Base-by-base conservation (phyloP, 495 filamentous ascomycete species). In the Chaetomium cochliodes region DNA sequence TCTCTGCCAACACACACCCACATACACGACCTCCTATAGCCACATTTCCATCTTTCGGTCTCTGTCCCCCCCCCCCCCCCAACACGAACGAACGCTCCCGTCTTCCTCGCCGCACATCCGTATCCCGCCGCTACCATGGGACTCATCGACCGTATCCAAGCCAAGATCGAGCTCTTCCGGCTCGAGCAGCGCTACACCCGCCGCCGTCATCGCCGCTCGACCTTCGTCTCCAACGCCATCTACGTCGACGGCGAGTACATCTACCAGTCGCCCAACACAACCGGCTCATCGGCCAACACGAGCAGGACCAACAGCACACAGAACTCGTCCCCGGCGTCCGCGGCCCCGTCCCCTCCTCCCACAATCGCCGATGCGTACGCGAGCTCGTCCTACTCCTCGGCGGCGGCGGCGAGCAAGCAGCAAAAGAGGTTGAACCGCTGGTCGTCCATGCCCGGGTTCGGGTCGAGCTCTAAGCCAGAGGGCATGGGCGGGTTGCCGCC, bases 231-330 rank as follows among this genome's bases (percentile, higher is more conserved):
- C 63, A 91, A 91, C 69, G 93, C 91, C 23, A 84, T 88, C 72
- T 97, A 97, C 74, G 88, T 96, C 69, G 90, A 96, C 74, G 92
- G 92, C 74, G 93, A 97, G 78, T 97, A 94, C 79, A 83, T 96
- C 71, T 92, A 89, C 79, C 76, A 79, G 59, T 79, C 77, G 0
- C 80, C 78, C 64, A 81, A 74, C 67, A 73, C 73, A n/a, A 83
- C 81, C 9, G 81, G 81, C 59, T 82, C 79, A 13, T 80, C 77
- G 6, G 71, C 72, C 54, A 72, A 73, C 44, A 73, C 75, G 28
- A 52, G 49, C 47, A 22, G 59, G n/a, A 53, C 25, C 49, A 30
- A n/a, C 23, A 53, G 33, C 41, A 47, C 42, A 22, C 41, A 22
- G 1, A 33, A 60, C 57, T 23, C 54, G 18, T 33, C 26, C 30